phyloP scores from a whole-genome alignment of 1,139 yeast genomes.

The Hanseniaspora sp. region DNA sequence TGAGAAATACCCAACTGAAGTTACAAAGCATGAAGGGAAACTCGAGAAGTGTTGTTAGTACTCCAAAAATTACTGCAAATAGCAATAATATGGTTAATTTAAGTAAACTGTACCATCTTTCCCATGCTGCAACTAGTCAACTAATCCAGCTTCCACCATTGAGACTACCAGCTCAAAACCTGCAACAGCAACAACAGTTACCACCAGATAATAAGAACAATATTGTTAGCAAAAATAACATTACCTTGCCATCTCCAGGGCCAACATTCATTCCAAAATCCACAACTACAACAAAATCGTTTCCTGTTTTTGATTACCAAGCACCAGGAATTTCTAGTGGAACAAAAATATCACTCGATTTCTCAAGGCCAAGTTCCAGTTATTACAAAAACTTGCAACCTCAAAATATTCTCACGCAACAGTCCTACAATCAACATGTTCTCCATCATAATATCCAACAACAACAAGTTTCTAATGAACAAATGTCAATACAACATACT shows the following conservation, averaged over 20 bases:
- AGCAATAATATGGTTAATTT: no score
- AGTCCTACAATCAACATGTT: no score
- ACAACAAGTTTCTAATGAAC: no score
- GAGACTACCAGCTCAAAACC: neutral
- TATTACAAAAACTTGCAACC: neutral
- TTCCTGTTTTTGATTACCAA: no score
- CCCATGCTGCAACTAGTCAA: no score
- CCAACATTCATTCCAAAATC: neutral
- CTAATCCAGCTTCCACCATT: neutral
- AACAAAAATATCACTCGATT: neutral
- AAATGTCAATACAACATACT: no score
- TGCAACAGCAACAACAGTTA: neutral
- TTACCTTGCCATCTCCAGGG: neutral
- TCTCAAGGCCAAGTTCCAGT: neutral
- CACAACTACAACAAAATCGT: no score
- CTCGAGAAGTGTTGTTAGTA: neutral
- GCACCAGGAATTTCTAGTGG: no score
- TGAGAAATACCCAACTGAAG: slow-evolving; percentile 1
- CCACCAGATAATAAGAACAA: neutral
- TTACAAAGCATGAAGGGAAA: neutral
- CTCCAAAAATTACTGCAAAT: neutral
- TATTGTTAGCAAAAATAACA: no score
- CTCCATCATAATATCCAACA: no score
- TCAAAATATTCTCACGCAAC: neutral
- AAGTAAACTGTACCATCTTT: no score